Conservation (phyloP, 148 eudicot genomes). For the Cornus suecica region DNA sequence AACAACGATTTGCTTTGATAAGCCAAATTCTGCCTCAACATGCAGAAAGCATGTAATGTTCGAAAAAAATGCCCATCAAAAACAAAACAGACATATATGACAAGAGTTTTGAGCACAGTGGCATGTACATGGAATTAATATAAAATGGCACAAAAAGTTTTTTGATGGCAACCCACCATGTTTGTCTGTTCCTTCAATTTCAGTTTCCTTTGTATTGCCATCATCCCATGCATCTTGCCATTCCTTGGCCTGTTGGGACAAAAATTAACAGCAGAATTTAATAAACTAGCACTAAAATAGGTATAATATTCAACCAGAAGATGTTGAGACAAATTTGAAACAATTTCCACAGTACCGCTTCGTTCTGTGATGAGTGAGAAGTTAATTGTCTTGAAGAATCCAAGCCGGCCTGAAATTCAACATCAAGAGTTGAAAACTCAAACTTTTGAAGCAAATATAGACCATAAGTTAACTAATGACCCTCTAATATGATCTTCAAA, state of each 20-base stretch:
- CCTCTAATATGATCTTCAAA: neutral
- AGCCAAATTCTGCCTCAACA: neutral
- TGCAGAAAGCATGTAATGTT: neutral
- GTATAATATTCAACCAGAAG: neutral
- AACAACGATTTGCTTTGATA: neutral
- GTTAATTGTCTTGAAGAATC: conserved; percentile 31
- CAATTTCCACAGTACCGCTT: conserved; percentile 15
- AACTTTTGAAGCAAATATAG: neutral
- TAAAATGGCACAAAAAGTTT: too few species aligned
- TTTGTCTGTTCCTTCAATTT: conserved; percentile 12
- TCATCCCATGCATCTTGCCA: conserved; percentile 32
- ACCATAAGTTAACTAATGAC: neutral
- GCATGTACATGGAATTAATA: neutral
- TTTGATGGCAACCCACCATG: conserved; percentile 8
- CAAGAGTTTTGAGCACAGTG: neutral
- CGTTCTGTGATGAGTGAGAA: conserved; percentile 19
- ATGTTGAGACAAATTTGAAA: neutral
- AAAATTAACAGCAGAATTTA: conserved; percentile 6
- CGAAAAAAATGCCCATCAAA: neutral
- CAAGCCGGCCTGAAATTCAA: conserved; percentile 28
- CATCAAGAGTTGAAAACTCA: neutral
- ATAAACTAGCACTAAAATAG: neutral
- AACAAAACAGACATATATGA: neutral
- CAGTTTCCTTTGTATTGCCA: conserved; percentile 20
- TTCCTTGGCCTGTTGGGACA: conserved; percentile 21